Base-by-base conservation (phyloP, 2,329 filamentous ascomycete genomes). In the Diplodia scrobiculata region DNA sequence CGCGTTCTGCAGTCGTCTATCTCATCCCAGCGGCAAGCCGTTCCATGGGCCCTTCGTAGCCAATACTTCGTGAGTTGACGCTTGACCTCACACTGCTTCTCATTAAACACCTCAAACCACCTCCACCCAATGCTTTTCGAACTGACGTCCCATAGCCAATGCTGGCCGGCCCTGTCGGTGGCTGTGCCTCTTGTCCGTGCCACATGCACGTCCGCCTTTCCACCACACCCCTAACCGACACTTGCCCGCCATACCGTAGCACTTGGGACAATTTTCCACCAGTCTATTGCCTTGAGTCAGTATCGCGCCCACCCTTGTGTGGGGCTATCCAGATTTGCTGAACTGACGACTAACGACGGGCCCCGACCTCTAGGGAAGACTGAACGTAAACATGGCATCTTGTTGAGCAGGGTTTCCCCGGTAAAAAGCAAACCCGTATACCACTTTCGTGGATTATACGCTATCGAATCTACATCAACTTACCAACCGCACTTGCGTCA, bases 1-100 rank as follows among this genome's bases (percentile, higher is more conserved):
- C 63, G 63, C 36, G 9, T 65, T 47, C 63, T 65, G 63, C 65
- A 66, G 54, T 54, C 55, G 52, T 54, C 53, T 59, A 10, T 25
- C 50, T 59, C n/a, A 19, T 48, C 32, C 50, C 55, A 66, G 65
- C 65, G 65, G 65, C 65, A 66, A 66, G 48, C 58, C 45, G 63
- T 50, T 41, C 45, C 38, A n/a, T n/a, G 45, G 45, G 32, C 34
- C 53, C 41, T 60, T 66, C 52, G 53, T 47, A 32, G 54, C 64
- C 64, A 66, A 66, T 66, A 50, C 64, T 29, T 52, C 13, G 63
- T 65, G 29, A 58, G 63, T 50, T n/a, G 51, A 47, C 10, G 38
- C 58, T 36, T 32, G 21, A 50, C 58, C 45, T 62, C 45, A 62
- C 14, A 32, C 55, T 60, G 25, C 27, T 14, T 17, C 47, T 60